phyloP scores from a whole-genome alignment of 1,139 yeast genomes.

The Hansenula lynferdii region DNA sequence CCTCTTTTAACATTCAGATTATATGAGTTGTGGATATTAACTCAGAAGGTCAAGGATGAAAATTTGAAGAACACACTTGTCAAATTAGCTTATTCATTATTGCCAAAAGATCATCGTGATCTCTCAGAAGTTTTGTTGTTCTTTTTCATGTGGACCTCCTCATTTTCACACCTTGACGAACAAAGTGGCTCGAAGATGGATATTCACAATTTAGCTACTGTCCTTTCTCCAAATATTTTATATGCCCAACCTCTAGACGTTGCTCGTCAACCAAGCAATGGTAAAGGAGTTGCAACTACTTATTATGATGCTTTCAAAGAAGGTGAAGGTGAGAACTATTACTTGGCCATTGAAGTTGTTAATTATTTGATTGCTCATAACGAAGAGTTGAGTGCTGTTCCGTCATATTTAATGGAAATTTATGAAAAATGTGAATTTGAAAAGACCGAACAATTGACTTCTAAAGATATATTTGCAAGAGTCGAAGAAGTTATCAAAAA shows the following conservation, averaged over 20 bases:
- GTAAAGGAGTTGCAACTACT: conserved; percentile 23
- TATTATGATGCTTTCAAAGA: conserved; percentile 34
- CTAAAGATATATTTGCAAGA: conserved; percentile 21
- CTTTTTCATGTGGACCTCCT: conserved; percentile 93
- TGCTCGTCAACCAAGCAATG: conserved; percentile 19
- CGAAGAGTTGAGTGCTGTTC: conserved; percentile 76
- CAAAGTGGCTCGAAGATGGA: conserved; percentile 96
- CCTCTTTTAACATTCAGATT: conserved; percentile 78
- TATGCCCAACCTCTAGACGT: conserved; percentile 39
- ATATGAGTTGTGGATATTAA: conserved; percentile 76
- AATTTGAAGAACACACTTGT: conserved; percentile 50
- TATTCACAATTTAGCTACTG: conserved; percentile 91
- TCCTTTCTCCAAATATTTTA: conserved; percentile 87
- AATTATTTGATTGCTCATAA: conserved; percentile 80
- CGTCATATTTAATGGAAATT: conserved; percentile 41
- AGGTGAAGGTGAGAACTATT: conserved; percentile 71
- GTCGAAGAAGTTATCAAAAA: conserved; percentile 16
- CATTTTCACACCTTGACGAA: conserved; percentile 86
- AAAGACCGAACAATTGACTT: conserved; percentile 11
- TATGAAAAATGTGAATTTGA: conserved; percentile 16
- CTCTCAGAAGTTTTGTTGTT: conserved; percentile 80
- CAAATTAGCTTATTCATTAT: conserved; percentile 70
- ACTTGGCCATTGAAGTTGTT: conserved; percentile 87
- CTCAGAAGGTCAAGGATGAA: conserved; percentile 54
- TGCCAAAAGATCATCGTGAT: conserved; percentile 82